These are phyloP conservation scores for Fraxinus sp. DNA, from an alignment of 305 asterid genomes.

Conservation along the genomic window DNA sequence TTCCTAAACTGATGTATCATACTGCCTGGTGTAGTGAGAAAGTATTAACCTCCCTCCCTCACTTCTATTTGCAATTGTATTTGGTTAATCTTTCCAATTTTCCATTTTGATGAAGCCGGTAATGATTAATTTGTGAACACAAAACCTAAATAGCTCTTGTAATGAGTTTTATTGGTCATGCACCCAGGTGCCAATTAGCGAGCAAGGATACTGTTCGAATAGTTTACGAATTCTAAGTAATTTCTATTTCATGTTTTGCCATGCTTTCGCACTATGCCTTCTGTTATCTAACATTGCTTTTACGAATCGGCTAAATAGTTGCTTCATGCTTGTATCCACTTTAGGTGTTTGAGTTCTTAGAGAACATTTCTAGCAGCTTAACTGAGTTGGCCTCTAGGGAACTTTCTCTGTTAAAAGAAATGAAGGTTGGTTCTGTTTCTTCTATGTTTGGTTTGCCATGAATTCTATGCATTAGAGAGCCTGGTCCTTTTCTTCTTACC, in stretches of 20 bases:
- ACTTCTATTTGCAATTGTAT: background rate
- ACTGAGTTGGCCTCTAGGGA: slow-evolving; percentile 78
- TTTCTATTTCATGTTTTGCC: slow-evolving; percentile 6
- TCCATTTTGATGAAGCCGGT: background rate
- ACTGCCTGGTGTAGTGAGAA: slow-evolving; percentile 9
- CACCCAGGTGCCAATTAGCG: background rate
- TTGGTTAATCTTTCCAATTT: background rate
- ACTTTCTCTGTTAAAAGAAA: slow-evolving; percentile 67
- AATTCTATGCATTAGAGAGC: background rate
- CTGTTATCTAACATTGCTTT: background rate
- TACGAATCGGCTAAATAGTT: background rate
- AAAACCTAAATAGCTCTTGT: background rate
- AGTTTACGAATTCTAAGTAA: background rate
- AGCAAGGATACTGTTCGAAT: background rate
- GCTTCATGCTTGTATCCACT: slow-evolving; percentile 21
- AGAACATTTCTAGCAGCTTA: slow-evolving; percentile 73
- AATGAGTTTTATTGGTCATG: background rate
- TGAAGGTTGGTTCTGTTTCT: slow-evolving; percentile 56
- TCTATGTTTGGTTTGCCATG: slow-evolving; percentile 26
- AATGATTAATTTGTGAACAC: background rate
- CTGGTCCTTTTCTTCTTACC: slow-evolving; percentile 8
- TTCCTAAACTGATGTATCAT: slow-evolving; percentile 19
- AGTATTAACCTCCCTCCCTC: background rate
- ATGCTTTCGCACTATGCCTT: slow-evolving; percentile 9
- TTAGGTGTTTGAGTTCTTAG: slow-evolving; percentile 88